phyloP scores from a whole-genome alignment of 257 asterid species.

The Nicotiana sylvestris region DNA sequence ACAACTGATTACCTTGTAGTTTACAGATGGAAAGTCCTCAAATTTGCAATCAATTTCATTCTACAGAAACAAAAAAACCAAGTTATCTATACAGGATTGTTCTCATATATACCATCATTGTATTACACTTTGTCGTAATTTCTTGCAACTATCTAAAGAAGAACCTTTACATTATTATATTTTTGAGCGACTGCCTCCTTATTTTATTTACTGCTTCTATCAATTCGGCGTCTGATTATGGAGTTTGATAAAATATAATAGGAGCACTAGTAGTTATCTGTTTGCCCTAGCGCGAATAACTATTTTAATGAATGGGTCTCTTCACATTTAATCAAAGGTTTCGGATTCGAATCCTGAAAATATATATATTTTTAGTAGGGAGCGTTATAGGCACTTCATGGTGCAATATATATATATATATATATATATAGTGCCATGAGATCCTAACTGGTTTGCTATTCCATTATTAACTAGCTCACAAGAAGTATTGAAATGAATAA shows the following conservation, averaged over 20 bases:
- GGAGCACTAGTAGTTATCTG: background rate
- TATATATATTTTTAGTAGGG: background rate
- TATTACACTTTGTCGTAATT: background rate
- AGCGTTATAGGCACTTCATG: no score
- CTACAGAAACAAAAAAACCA: no score
- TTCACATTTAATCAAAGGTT: background rate
- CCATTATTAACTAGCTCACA: no score
- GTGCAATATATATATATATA: no score
- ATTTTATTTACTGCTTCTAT: background rate
- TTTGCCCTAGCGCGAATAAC: background rate
- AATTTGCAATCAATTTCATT: no score
- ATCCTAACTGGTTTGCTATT: no score
- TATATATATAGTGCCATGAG: no score
- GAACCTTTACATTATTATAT: background rate
- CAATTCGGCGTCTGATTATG: background rate
- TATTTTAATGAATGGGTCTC: background rate
- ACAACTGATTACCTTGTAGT: constrained; percentile 39
- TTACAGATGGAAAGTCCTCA: background rate
- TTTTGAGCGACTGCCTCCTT: background rate
- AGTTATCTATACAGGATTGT: background rate
- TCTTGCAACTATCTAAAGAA: background rate
- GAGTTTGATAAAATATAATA: background rate
- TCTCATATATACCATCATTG: background rate
- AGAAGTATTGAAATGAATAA: no score
- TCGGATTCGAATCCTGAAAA: background rate